Conservation (phyloP, 345 rosid species). For the Angophora floribunda region DNA sequence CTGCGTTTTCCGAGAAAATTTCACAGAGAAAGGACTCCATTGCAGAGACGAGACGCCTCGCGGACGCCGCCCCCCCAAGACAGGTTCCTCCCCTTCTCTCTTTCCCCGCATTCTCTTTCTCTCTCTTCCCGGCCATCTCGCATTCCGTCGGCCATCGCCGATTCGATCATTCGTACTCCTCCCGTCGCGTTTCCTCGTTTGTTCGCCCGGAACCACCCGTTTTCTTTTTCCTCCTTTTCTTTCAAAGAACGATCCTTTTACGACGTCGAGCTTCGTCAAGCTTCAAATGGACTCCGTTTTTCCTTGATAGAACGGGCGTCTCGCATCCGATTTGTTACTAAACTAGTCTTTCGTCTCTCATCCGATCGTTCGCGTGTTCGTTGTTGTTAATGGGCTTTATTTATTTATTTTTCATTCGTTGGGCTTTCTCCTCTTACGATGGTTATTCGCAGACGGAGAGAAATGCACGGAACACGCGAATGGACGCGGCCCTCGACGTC, state of each 20-base stretch:
- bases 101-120: not conserved
- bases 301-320: not conserved
- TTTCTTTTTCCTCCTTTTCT: not conserved
- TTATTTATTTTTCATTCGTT: no score
- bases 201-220: not conserved
- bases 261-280: not conserved
- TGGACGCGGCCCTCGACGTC: slow-evolving; percentile 40
- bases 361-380: not conserved
- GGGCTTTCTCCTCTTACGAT: not conserved
- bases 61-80: not conserved
- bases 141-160: not conserved
- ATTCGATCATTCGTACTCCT: not conserved
- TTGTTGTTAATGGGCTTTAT: not conserved
- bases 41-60: not conserved
- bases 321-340: not conserved
- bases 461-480: slow-evolving; percentile 4
- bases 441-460: not conserved
- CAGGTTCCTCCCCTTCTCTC: slow-evolving; percentile 2
- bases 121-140: not conserved
- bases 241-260: not conserved
- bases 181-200: not conserved
- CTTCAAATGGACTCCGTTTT: not conserved
- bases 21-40: not conserved
- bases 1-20: not conserved
- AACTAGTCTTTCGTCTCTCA: no score